Evolutionary conservation across 2,329 filamentous ascomycete species (phyloP), one percentile per base, ranked within the genome.

Genomic region (Penicillium sp.): DNA sequence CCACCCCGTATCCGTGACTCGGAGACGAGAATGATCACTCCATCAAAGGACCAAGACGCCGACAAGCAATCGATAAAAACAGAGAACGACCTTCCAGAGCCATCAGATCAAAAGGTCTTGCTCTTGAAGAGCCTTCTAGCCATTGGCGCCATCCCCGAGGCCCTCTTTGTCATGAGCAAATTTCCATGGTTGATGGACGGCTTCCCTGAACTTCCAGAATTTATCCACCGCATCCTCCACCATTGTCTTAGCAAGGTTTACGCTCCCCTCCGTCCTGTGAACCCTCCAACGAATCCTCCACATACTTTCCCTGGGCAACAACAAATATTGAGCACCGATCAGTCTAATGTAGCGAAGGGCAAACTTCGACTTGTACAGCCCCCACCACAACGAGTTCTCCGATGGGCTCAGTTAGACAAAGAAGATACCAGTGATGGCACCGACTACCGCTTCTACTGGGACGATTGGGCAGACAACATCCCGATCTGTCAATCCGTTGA

Each of bases 401-500:
- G 89, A 58, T 97, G 93, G 93, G 89, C 92, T 4, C 88, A 89
- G 65, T 85, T 91, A 5, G 92, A 96, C 64, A 87, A 85, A 62
- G 82, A 82, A 60, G 90, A 94, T 67, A 85, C 85, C 25, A 87
- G 86, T 52, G 90, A 92, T 63, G 87, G 87, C 20, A 84, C 79
- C 12, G 81, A 89, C 50, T 97, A 97, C 71, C 85, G 89, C 31
- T 97, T 95, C 70, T 99, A 99, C 73, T 97, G 94, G 87, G 92
- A 96, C 56, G 94, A 97, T 64, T 99, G 94, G 94, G 82, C 87
- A 2, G 93, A 97, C 73, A 96, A 94, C 60, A 82, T 99, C 44
- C 95, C 94, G 0, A 78, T 96, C 20, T 99, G 94, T 69, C 92
- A 96, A 70, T 89, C 81, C 1, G 85, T 96, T 6, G 91, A 97